Evolutionary conservation across 306 rosid species (phyloP), one percentile per base, ranked within the genome.

Genomic region (Canavalia ensiformis): DNA sequence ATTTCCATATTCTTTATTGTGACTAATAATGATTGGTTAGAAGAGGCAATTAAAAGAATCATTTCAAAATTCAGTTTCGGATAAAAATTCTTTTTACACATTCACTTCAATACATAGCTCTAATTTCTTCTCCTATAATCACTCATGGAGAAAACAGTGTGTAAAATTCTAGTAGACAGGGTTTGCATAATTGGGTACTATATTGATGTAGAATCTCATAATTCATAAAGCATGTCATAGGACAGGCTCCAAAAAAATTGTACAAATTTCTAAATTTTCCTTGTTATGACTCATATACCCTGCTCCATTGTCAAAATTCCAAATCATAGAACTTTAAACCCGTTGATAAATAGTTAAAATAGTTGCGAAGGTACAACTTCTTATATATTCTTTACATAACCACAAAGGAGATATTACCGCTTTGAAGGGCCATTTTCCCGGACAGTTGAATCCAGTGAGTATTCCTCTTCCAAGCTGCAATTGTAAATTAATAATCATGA

Each of bases 341-440:
- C 47, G 47, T 13, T 34, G 10, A 41, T 47, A 6, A 33, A 39
- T 29, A 31, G 33, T 47, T 39, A 55, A 52, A 18, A 57, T 56
- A 47, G 47, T 58, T n/a, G 1, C 30, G 58, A 30, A 45, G 75
- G 37, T 34, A 76, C 64, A 37, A 64, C 29, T 25, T 51, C 47
- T 46, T 31, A 50, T 8, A 74, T 52, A 77, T 57, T 45, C 66
- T 56, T 44, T 64, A 68, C 35, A 58, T 42, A 57, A 68, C 13
- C 68, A 80, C 4, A 57, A 10, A 30, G 52, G 77, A 68, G 59
- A 69, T n/a, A 50, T 62, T 85, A 92, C 99, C 98, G 85, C 81
- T 95, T 95, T 63, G 85, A 82, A 76, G 88, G 90, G 68, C 87
- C 79, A 80, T 69, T 87, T 86, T 90, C 97, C 81, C 79, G 9